Evolutionary conservation across 2,329 filamentous ascomycete species (phyloP), one percentile per base, ranked within the genome.

Genomic region (Exserohilum rostratum): DNA sequence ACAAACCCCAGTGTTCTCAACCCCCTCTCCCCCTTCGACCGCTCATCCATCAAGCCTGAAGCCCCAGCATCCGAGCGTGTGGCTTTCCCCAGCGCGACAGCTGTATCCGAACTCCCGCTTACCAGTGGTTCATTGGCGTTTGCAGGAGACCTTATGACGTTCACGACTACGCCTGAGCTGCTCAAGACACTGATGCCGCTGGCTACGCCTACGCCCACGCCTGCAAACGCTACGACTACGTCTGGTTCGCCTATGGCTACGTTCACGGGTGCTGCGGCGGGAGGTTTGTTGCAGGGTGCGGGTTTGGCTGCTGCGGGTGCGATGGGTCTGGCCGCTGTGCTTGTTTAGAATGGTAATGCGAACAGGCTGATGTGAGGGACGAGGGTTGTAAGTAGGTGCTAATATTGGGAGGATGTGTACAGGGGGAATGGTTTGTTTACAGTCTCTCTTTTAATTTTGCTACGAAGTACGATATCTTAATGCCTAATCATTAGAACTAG

Each of bases 141-240:
- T n/a, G 55, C 22, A 9, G 54, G 49, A 0, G 66, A 70, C 38
- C 25, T 60, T 6, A 66, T 66, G 61, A 58, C 58, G 1, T 70
- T 63, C 46, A 52, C 67, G 1, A 68, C 64, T 1, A 70, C 66
- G 2, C 66, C 66, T 1, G 57, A 55, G 45, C 42, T 70, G 37
- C 62, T 69, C 1, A 56, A 67, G 46, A 70, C 67, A 6, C 49
- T 65, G 46, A 64, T 59, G 38, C 60, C 67, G 7, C 39, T 68
- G n/a, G 57, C 62, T 9, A 63, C 58, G 11, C n/a, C 53, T 33
- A 53, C 50, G 9, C 20, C 22, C 3, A 34, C 39, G 10, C 20
- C 18, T 0, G 54, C 49, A 1, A 55, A 46, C 30, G 47, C 61
- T 15, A 48, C 54, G 0, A 38, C 33, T 6, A 39, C 30, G 1